These are phyloP conservation scores for Penicillium mononematosum DNA, from an alignment of 495 filamentous ascomycete species.

Conservation along the genomic window DNA sequence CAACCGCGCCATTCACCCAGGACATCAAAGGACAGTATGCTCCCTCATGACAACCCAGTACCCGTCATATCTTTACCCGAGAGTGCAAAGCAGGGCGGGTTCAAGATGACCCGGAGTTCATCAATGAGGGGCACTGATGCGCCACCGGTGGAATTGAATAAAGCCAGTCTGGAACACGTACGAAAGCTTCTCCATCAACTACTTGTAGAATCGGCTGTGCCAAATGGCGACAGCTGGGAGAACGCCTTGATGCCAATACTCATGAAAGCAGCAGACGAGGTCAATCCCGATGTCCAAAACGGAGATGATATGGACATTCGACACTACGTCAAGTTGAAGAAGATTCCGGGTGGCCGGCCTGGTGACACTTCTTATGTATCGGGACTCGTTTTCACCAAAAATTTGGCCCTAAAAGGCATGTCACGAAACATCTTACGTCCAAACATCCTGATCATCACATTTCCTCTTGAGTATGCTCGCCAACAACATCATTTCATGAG, in stretches of 20 bases:
- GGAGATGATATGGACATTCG: constrained; percentile 97
- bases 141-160: constrained; percentile 77
- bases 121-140: constrained; percentile 77
- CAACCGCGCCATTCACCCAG: constrained; percentile 70
- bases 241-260: constrained; percentile 88
- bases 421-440: constrained; percentile 78
- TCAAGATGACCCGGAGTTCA: constrained; percentile 73
- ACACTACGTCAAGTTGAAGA: constrained; percentile 98
- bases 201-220: constrained; percentile 70
- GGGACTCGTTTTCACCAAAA: constrained; percentile 95
- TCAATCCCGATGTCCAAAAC: constrained; percentile 83
- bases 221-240: constrained; percentile 77
- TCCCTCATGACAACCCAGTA: constrained; percentile 32
- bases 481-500: constrained; percentile 99
- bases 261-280: constrained; percentile 87
- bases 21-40: constrained; percentile 42
- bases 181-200: constrained; percentile 80
- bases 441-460: constrained; percentile 88
- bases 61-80: constrained; percentile 20
- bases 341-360: constrained; percentile 84
- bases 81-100: constrained; percentile 35
- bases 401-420: constrained; percentile 95
- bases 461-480: constrained; percentile 93
- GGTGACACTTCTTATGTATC: constrained; percentile 93
- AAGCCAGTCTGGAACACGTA: constrained; percentile 84